Evolutionary conservation across 2,329 filamentous ascomycete species (phyloP).

Genomic region (Talaromyces sp.): DNA sequence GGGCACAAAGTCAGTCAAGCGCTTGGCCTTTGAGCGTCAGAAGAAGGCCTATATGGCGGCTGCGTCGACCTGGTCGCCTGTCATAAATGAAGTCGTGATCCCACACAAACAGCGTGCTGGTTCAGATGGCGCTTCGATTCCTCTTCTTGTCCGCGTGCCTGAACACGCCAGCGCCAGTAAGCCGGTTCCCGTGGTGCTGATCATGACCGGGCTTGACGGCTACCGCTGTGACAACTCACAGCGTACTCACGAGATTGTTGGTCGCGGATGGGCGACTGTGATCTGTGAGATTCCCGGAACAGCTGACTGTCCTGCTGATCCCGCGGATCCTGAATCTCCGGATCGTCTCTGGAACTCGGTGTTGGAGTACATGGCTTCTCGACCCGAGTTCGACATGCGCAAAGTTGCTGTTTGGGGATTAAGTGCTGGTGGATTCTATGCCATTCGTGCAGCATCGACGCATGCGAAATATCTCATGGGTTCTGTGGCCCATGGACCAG

Average conservation of each 20-base stretch:
- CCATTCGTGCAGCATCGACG: slow-evolving; percentile 63
- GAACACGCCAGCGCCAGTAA: slow-evolving; percentile 34
- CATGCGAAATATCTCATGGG: slow-evolving; percentile 53
- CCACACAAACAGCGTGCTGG: slow-evolving; percentile 50
- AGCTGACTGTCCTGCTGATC: slow-evolving; percentile 62
- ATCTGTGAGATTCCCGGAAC: slow-evolving; percentile 63
- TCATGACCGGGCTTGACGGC: slow-evolving; percentile 56
- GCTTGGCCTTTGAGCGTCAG: slow-evolving; percentile 60
- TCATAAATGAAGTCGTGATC: slow-evolving; percentile 58
- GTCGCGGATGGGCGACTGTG: slow-evolving; percentile 59
- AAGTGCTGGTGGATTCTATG: slow-evolving; percentile 64
- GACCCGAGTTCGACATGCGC: slow-evolving; percentile 51
- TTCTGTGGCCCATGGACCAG: slow-evolving; percentile 58
- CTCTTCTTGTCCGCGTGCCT: slow-evolving; percentile 62
- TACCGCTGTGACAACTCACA: slow-evolving; percentile 51
- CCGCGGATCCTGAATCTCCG: slow-evolving; percentile 53
- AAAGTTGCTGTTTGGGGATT: slow-evolving; percentile 61
- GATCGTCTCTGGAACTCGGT: slow-evolving; percentile 61
- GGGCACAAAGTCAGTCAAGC: slow-evolving; percentile 43
- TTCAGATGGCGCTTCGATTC: slow-evolving; percentile 53
- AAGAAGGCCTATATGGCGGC: slow-evolving; percentile 61
- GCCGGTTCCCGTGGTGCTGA: slow-evolving; percentile 49
- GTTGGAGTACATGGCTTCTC: slow-evolving; percentile 53
- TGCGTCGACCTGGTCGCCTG: slow-evolving; percentile 48
- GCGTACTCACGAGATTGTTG: slow-evolving; percentile 57